phyloP scores from a whole-genome alignment of 2,329 filamentous ascomycete species.

The Lanzia echinophila region DNA sequence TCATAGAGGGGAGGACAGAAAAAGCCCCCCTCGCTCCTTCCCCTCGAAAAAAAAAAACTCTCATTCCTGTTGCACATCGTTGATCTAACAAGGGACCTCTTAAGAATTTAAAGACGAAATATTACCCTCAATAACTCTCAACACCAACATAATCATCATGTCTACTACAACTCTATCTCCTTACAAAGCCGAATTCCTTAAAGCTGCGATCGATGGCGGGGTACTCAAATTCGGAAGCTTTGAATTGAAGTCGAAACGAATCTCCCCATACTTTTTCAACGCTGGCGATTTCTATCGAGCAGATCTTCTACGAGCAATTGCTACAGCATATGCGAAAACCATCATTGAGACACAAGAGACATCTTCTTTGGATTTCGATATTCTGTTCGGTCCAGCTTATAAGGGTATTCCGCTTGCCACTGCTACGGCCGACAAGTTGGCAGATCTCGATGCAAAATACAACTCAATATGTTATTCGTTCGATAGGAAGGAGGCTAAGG shows the following conservation, averaged over 20 bases:
- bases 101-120: no score
- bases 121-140: no score
- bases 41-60: no score
- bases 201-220: conserved; percentile 58
- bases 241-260: conserved; percentile 86
- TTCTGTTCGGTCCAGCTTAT: conserved; percentile 92
- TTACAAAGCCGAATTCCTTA: conserved; percentile 69
- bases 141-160: conserved; percentile 12
- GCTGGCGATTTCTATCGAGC: conserved; percentile 84
- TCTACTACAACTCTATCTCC: conserved; percentile 38
- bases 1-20: no score
- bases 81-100: no score
- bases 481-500: conserved; percentile 94
- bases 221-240: conserved; percentile 78
- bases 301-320: conserved; percentile 68
- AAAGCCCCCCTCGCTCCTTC: no score
- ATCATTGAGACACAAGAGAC: conserved; percentile 42
- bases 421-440: conserved; percentile 68
- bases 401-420: conserved; percentile 93
- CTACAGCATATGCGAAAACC: conserved; percentile 70
- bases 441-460: conserved; percentile 62
- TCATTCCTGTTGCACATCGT: no score
- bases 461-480: conserved; percentile 74
- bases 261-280: conserved; percentile 97
- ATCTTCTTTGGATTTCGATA: conserved; percentile 57